Percentiles rank a stretch among this genome's conserved stretches.
Evolutionary conservation across 2,329 filamentous ascomycete genomes (phyloP).

Genomic region (Penicillium sp.): DNA sequence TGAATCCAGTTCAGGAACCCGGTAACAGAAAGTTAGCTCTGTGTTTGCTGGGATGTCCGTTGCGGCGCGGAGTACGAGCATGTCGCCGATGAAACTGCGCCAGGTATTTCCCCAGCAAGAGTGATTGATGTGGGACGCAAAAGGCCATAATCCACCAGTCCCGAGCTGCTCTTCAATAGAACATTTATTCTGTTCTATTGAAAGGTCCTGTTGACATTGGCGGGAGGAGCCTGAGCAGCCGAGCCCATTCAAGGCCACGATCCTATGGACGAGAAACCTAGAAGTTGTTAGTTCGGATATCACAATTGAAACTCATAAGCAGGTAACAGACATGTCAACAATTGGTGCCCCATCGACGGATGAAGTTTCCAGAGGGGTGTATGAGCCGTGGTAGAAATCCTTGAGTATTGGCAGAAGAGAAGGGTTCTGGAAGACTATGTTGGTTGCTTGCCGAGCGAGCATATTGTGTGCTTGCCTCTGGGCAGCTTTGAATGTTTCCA

Average conservation of each 20-base stretch:
- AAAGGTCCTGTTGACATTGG: constrained; percentile 7
- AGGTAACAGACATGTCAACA: constrained; percentile 46
- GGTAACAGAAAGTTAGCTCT: constrained; percentile 47
- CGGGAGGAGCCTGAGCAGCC: constrained; percentile 27
- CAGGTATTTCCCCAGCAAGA: constrained; percentile 47
- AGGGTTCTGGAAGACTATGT: constrained; percentile 46
- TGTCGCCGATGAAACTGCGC: constrained; percentile 52
- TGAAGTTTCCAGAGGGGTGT: background rate
- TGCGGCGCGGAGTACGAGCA: constrained; percentile 49
- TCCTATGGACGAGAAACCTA: constrained; percentile 47
- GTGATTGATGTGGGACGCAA: constrained; percentile 52
- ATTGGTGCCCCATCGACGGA: constrained; percentile 21
- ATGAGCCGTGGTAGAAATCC: constrained; percentile 37
- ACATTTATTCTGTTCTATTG: too few relatives aligned
- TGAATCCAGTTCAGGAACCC: constrained; percentile 8
- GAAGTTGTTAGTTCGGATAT: background rate
- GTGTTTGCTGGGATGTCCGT: constrained; percentile 42
- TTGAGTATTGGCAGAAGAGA: constrained; percentile 30
- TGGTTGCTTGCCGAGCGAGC: constrained; percentile 28
- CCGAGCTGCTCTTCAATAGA: too few relatives aligned
- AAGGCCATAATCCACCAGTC: constrained; percentile 44
- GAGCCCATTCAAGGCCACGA: constrained; percentile 46
- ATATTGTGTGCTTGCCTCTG: constrained; percentile 28
- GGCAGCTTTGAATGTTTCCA: too few relatives aligned
- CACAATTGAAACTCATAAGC: background rate